Conservation (phyloP, 306 rosid genomes). For the Cercis canadensis region DNA sequence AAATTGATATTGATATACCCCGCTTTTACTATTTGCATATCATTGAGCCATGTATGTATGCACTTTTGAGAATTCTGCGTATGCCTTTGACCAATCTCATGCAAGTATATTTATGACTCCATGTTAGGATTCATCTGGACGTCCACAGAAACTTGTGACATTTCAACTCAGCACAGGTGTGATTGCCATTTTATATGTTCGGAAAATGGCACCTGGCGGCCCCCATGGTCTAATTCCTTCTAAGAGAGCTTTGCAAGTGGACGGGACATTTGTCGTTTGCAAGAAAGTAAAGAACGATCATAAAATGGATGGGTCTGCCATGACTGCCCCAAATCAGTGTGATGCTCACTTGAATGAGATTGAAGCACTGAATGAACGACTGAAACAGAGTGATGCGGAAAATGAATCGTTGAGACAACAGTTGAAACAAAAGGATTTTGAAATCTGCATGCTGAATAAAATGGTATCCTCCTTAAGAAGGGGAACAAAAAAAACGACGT, state of each 20-base stretch:
- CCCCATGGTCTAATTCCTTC: conserved; percentile 16
- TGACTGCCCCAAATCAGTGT: conserved; percentile 24
- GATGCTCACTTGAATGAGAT: conserved; percentile 45
- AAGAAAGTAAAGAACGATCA: conserved; percentile 61
- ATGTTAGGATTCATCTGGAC: conserved; percentile 67
- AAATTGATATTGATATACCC: conserved; percentile 8
- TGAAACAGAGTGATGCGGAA: conserved; percentile 47
- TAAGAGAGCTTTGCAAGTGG: conserved; percentile 53
- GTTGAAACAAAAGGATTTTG: conserved; percentile 57
- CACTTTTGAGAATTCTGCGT: conserved; percentile 3
- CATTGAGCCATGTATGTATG: neutral
- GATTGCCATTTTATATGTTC: conserved; percentile 46
- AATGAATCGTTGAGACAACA: conserved; percentile 52
- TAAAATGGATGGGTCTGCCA: neutral
- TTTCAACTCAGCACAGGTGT: conserved; percentile 45
- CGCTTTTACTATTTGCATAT: conserved; percentile 8
- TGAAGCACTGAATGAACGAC: conserved; percentile 44
- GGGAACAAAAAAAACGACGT: neutral
- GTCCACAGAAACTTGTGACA: conserved; percentile 59
- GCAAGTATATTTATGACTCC: conserved; percentile 14
- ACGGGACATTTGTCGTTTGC: conserved; percentile 9
- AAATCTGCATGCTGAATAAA: conserved; percentile 48
- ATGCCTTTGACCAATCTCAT: conserved; percentile 12
- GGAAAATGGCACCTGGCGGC: conserved; percentile 50
- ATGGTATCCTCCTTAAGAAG: conserved; percentile 33